Evolutionary conservation across 495 filamentous ascomycete genomes (phyloP).

Genomic region (Penicillium pancosmium): DNA sequence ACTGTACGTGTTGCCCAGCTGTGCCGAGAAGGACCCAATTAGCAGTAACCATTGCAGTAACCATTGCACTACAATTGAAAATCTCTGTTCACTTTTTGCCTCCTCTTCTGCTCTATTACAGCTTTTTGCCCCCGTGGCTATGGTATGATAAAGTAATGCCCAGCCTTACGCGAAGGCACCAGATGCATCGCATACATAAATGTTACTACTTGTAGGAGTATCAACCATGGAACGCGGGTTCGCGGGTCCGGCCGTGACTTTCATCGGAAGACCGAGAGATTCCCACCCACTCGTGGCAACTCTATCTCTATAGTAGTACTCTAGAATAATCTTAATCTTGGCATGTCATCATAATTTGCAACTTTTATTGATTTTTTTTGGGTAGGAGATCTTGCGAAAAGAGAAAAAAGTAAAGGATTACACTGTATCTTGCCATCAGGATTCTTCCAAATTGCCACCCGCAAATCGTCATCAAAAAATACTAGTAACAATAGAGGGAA

Average conservation of each 20-base stretch:
- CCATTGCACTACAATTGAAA: too few species aligned
- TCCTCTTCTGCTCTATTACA: neutral
- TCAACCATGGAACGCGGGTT: neutral
- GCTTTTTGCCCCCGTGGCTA: neutral
- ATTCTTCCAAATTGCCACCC: constrained; percentile 18
- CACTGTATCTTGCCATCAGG: constrained; percentile 4
- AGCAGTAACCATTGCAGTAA: too few species aligned
- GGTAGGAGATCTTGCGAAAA: constrained; percentile 3
- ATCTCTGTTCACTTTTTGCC: neutral
- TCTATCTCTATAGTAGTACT: too few species aligned
- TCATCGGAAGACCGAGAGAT: constrained; percentile 1
- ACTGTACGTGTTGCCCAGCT: too few species aligned
- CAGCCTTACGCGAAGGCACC: neutral
- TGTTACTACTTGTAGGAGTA: too few species aligned
- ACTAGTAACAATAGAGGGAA: neutral
- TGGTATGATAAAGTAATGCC: neutral
- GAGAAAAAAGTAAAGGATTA: neutral
- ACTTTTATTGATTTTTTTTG: too few species aligned
- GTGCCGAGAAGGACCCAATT: too few species aligned
- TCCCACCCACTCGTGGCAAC: neutral
- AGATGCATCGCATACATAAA: neutral
- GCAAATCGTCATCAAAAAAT: constrained; percentile 5
- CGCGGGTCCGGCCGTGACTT: constrained; percentile 2
- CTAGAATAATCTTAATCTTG: neutral
- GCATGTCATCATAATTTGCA: constrained; percentile 1